A percentile compares a stretch with the other conserved stretches of the same genome.
These are phyloP conservation scores for Entophlyctis luteolus DNA, from an alignment of 192 early-diverging fungal genomes.

Conservation along the genomic window DNA sequence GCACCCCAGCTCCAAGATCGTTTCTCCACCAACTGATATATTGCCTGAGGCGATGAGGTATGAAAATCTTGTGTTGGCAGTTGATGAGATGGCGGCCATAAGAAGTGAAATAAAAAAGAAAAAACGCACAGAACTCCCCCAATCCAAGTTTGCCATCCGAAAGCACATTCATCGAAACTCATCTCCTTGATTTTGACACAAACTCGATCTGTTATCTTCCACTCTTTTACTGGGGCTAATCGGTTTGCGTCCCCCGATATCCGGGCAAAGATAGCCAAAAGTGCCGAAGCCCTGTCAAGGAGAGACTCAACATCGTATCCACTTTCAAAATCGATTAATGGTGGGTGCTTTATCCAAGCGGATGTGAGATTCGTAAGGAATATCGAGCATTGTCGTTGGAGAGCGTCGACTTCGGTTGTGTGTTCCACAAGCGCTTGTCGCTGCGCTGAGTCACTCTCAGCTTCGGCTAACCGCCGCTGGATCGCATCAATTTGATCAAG, in stretches of 20 bases:
- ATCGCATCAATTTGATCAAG: no score
- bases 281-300: background rate
- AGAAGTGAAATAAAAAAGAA: background rate
- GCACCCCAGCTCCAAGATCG: slow-evolving; percentile 15
- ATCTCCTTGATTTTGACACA: background rate
- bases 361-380: background rate
- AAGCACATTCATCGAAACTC: background rate
- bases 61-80: background rate
- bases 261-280: background rate
- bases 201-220: background rate
- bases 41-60: background rate
- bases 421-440: background rate
- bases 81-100: background rate
- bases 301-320: background rate
- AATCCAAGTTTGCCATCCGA: slow-evolving; percentile 16
- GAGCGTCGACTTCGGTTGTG: background rate
- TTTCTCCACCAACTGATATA: background rate
- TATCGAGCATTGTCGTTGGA: background rate
- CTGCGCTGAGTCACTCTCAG: no score
- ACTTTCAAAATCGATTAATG: background rate
- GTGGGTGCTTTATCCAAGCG: no score
- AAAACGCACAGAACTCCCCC: slow-evolving; percentile 4
- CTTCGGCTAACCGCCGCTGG: no score
- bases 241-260: background rate
- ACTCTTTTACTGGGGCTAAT: background rate